Conservation (phyloP, 495 filamentous ascomycete species). For the Lichina pygmaea region DNA sequence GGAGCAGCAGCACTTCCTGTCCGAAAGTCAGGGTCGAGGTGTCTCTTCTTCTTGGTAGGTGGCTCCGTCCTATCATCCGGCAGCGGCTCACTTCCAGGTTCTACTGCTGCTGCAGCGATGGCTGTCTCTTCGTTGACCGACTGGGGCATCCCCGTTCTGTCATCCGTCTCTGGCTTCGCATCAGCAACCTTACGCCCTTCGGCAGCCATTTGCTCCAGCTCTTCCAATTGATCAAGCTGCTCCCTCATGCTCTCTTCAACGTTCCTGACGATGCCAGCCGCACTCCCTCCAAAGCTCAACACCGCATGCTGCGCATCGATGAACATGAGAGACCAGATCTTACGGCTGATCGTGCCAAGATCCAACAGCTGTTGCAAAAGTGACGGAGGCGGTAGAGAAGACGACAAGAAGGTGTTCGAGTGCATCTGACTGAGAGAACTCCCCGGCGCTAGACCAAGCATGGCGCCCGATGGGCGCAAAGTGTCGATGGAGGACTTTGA, state of each 20-base stretch:
- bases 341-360: constrained; percentile 6
- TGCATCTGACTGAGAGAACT: constrained; percentile 9
- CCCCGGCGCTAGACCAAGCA: constrained; percentile 11
- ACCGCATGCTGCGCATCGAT: constrained; percentile 11
- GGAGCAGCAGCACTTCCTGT: too few relatives aligned
- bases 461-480: constrained; percentile 8
- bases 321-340: constrained; percentile 11
- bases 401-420: background rate
- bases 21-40: too few relatives aligned
- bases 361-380: constrained; percentile 9
- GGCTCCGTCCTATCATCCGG: too few relatives aligned
- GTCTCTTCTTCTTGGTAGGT: too few relatives aligned
- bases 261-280: constrained; percentile 5
- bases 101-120: too few relatives aligned
- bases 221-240: constrained; percentile 7
- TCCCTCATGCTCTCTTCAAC: constrained; percentile 7
- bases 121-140: too few relatives aligned
- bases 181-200: background rate
- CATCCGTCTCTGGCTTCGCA: background rate
- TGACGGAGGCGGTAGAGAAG: background rate
- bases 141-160: too few relatives aligned
- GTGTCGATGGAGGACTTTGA: constrained; percentile 8
- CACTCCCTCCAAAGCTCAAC: constrained; percentile 12
- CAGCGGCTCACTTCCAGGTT: too few relatives aligned
- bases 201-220: constrained; percentile 1